Evolutionary conservation across 345 rosid genomes (phyloP).

Genomic region (Aquilaria sinensis): DNA sequence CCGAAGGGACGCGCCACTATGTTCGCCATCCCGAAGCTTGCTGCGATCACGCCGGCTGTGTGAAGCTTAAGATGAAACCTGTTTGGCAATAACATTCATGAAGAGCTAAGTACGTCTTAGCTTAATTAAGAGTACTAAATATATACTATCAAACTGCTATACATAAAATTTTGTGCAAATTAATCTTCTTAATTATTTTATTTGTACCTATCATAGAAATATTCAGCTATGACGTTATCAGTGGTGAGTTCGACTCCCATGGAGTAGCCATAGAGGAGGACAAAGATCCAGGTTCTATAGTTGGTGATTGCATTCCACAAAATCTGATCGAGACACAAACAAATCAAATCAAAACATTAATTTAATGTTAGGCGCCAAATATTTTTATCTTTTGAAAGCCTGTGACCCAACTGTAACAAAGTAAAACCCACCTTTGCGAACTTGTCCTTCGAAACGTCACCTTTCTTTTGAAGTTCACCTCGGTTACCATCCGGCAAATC

Average conservation of each 20-base stretch:
- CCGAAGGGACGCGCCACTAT: slow-evolving; percentile 76
- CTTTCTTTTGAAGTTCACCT: slow-evolving; percentile 59
- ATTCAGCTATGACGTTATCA: slow-evolving; percentile 79
- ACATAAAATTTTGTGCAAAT: no score
- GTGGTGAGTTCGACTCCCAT: slow-evolving; percentile 85
- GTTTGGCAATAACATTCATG: background rate
- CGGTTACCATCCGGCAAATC: slow-evolving; percentile 92
- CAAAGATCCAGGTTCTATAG: slow-evolving; percentile 89
- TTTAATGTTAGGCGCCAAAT: background rate
- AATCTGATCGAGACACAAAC: slow-evolving; percentile 34
- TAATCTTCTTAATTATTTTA: background rate
- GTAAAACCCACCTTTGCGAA: slow-evolving; percentile 55
- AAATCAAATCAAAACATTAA: background rate
- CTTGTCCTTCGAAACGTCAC: slow-evolving; percentile 64
- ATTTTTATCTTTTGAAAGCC: background rate
- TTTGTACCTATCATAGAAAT: slow-evolving; percentile 61
- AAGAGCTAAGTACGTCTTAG: no score
- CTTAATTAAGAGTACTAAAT: no score
- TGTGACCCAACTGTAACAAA: background rate
- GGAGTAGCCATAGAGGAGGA: slow-evolving; percentile 76
- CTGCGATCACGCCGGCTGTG: slow-evolving; percentile 71
- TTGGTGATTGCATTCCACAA: slow-evolving; percentile 79
- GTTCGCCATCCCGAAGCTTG: slow-evolving; percentile 83
- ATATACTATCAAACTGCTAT: no score
- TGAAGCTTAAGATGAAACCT: slow-evolving; percentile 70